Base-by-base conservation (phyloP, 169 alveolate species). In the Theileria orientalis region DNA sequence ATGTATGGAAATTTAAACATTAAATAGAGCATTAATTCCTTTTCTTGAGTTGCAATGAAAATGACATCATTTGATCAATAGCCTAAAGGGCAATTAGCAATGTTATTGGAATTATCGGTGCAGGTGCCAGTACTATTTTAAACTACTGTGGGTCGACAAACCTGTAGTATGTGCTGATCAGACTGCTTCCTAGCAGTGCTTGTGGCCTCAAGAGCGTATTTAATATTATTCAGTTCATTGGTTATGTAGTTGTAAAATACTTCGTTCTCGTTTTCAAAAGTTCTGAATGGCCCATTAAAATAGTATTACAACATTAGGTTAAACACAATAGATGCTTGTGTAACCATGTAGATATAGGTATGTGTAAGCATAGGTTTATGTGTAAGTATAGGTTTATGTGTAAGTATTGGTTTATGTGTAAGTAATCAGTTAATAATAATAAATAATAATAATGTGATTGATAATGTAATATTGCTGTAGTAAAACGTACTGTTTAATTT, bases 151-250 rank as follows among this genome's bases (percentile, higher is more conserved):
- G n/a, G n/a, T n/a, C 23, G 23, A 3, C 37, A 3, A 33, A 74
- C 84, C 77, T 78, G 78, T 23, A 80, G 56, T 1, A 80, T 61
- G 23, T 62, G 47, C 2, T 80, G 71, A 29, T 80, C 88, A 0
- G 88, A 80, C 25, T 80, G 83, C 72, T 64, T 80, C 61, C 88
- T 61, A 9, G 88, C 83, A 19, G 41, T 64, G 25, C 72, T 27
- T 5, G 88, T 70, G 9, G 72, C 69, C 37, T 80, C 78, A 32
- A 80, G 56, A 0, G 88, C 88, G 3, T 42, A 49, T 27, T 63
- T 72, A 33, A 80, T 49, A 2, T 76, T 72, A 27, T 72, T 47
- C 23, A 80, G 54, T 42, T 80, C 88, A n/a, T 72, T 78, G 46
- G 66, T 73, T 21, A 80, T 69, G n/a, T 72, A 73, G 33, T 67